Conservation (phyloP, 257 asterid species). For the Mentha longifolia region DNA sequence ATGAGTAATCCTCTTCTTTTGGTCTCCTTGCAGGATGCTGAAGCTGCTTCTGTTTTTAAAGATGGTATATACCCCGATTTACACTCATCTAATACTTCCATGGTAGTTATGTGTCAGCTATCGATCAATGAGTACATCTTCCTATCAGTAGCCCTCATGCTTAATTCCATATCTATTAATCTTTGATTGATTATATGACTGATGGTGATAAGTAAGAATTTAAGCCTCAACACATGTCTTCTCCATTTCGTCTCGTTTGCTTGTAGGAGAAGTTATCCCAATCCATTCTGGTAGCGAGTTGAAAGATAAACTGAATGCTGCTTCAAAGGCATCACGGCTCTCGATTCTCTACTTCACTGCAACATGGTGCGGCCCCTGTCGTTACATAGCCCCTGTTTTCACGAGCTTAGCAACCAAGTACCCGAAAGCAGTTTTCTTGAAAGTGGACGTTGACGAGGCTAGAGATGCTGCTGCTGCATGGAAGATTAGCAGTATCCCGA, state of each 20-base stretch:
- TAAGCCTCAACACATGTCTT: background rate
- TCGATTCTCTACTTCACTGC: constrained; percentile 79
- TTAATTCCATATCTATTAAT: background rate
- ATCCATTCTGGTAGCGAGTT: constrained; percentile 57
- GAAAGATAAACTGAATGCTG: constrained; percentile 53
- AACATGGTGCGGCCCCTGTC: constrained; percentile 90
- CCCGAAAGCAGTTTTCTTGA: constrained; percentile 60
- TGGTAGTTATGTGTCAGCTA: background rate
- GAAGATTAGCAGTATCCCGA: constrained; percentile 66
- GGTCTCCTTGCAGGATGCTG: constrained; percentile 55
- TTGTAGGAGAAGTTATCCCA: constrained; percentile 60
- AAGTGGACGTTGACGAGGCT: constrained; percentile 72
- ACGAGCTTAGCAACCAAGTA: constrained; percentile 54
- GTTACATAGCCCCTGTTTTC: constrained; percentile 58
- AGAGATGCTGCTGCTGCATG: constrained; percentile 57
- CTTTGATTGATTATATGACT: background rate
- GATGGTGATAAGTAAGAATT: background rate
- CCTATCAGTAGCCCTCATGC: background rate
- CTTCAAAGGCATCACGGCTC: constrained; percentile 53
- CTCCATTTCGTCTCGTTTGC: background rate
- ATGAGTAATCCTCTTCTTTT: constrained; percentile 27
- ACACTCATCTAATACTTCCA: background rate
- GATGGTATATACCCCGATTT: constrained; percentile 53
- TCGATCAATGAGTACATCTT: constrained; percentile 5
- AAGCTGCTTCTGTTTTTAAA: constrained; percentile 54